A percentile compares a stretch with the other conserved stretches of the same genome.
Evolutionary conservation across 345 rosid genomes (phyloP).

Genomic region (Ceriops tagal): DNA sequence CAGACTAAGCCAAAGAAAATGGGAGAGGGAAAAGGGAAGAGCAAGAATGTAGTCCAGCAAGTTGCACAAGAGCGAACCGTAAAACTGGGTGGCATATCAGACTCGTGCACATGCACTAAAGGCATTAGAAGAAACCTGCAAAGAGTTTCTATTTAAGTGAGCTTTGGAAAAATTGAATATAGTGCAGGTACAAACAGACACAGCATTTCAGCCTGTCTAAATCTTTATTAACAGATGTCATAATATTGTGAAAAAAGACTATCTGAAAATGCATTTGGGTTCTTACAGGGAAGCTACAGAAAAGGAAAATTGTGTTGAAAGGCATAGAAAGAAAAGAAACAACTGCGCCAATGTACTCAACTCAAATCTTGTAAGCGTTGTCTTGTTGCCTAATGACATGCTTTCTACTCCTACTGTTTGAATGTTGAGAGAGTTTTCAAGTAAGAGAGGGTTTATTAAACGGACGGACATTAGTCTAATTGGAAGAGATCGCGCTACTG

Average conservation of each 20-base stretch:
- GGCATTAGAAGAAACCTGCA: too few relatives aligned
- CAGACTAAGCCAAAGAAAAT: not conserved
- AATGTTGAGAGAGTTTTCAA: too few relatives aligned
- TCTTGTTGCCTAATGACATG: too few relatives aligned
- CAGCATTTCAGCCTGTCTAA: not conserved
- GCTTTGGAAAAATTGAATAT: not conserved
- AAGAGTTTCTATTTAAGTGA: not conserved
- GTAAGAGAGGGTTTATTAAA: not conserved
- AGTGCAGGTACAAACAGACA: not conserved
- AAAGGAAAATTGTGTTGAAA: not conserved
- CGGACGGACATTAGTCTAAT: not conserved
- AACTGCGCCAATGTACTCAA: not conserved
- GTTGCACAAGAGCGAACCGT: not conserved
- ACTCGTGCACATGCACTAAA: too few relatives aligned
- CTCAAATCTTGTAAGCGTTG: too few relatives aligned
- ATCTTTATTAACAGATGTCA: not conserved
- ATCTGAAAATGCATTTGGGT: not conserved
- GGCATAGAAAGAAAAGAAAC: not conserved
- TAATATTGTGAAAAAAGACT: not conserved
- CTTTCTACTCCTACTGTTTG: too few relatives aligned
- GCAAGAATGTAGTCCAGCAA: not conserved
- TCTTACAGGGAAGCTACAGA: not conserved
- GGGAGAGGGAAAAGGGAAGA: not conserved
- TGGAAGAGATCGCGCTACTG: too few relatives aligned
- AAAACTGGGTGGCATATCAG: too few relatives aligned